Conservation (phyloP, 2,329 filamentous ascomycete genomes). For the Chaetothyriales sp. region DNA sequence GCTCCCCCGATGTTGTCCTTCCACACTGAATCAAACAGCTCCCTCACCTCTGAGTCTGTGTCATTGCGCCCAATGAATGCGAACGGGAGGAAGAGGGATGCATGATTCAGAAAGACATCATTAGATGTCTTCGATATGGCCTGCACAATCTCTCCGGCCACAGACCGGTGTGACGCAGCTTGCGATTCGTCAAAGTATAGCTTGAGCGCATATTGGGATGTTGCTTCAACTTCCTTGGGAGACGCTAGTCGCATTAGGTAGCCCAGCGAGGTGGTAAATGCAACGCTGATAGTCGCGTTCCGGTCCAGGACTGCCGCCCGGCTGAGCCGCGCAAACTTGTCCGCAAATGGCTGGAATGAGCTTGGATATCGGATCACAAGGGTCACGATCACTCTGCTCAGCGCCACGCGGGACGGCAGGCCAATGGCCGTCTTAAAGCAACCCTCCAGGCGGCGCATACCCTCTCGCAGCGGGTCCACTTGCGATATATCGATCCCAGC, state of each 20-base stretch:
- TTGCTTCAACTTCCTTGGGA: conserved; percentile 41
- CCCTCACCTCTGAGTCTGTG: conserved; percentile 59
- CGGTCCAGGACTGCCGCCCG: conserved; percentile 74
- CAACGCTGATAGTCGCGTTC: conserved; percentile 83
- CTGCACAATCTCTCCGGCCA: conserved; percentile 68
- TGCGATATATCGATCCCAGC: conserved; percentile 8
- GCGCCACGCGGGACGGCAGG: conserved; percentile 86
- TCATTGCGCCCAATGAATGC: conserved; percentile 81
- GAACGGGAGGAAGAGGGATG: conserved; percentile 64
- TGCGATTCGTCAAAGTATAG: conserved; percentile 65
- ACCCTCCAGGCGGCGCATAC: conserved; percentile 57
- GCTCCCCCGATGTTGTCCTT: conserved; percentile 74
- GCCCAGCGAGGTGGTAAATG: conserved; percentile 72
- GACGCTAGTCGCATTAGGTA: conserved; percentile 60
- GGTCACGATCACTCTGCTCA: conserved; percentile 68
- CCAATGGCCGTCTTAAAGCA: conserved; percentile 77
- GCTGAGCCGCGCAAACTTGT: conserved; percentile 60
- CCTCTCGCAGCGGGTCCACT: conserved; percentile 42
- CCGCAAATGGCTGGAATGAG: conserved; percentile 59
- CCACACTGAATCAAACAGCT: conserved; percentile 77
- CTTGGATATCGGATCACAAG: conserved; percentile 66
- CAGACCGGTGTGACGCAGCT: conserved; percentile 57
- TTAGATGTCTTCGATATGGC: conserved; percentile 74
- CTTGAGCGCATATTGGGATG: conserved; percentile 42
- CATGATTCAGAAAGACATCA: conserved; percentile 69